Evolutionary conservation across 1,284 basidiomycete genomes (phyloP), one percentile per base, ranked within the genome.

Genomic region (Hymenochaete sp.): DNA sequence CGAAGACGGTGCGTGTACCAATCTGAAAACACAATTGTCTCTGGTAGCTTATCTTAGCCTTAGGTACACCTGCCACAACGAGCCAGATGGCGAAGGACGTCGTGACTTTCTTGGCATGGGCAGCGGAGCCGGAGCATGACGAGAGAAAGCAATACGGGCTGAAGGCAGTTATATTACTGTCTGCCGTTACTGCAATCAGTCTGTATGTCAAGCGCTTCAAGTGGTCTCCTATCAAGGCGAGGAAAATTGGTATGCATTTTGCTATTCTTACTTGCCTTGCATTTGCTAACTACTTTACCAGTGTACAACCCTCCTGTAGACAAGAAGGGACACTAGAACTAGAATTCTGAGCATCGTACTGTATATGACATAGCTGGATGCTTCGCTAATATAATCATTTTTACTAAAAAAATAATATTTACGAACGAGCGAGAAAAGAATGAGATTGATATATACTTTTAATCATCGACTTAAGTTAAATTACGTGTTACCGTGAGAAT

Each of bases 51-150:
- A 25, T 13, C 35, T 14, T 14, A n/a, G 27, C 18, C 19, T 45
- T 48, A 89, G 91, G 89, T 46, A 98, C 96, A 4, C 92, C 95
- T 8, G 90, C 95, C 9, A 98, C 95, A 40, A 87, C 93, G 8
- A 89, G 90, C n/a, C 96, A 98, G 67, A 95, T 98, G 93, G 93
- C 96, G 56, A 98, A 98, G 78, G 96, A 99, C 59, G 93, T 99
- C 42, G 79, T 81, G 32, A 91, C 87, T 2, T 99, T 98, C 84
- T 70, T 98, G 50, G 79, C 78, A 67, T 96, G 91, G 91, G 87
- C 89, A 35, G 79, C 95, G 49, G 96, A 98, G 67, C 96, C 96
- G 22, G 96, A 99, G 67, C 90, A 95, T 63, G 96, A 99, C 63
- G 83, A 93, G 63, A 79, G 96, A 62, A 98, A 99, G 77, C 91